These are phyloP conservation scores for Tubosaeta sp. DNA, from an alignment of 768 basidiomycete species.

Conservation along the genomic window DNA sequence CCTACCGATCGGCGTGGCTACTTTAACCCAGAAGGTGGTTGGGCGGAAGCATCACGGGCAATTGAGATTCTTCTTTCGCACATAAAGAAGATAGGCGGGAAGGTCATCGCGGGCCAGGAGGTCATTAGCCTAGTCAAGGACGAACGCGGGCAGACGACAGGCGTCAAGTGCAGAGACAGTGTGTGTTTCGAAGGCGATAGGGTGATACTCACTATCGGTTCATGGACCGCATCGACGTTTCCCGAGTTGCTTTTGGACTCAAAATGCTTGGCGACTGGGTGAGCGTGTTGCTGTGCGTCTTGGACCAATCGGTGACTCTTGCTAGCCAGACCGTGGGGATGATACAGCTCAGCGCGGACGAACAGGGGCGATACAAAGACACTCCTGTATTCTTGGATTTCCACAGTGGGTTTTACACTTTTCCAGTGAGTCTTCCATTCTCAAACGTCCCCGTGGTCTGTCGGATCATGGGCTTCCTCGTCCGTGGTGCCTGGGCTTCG, in stretches of 20 bases:
- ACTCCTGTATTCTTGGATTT: conserved; percentile 75
- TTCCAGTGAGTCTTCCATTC: conserved; percentile 54
- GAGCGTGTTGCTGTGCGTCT: background rate
- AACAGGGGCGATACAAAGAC: conserved; percentile 55
- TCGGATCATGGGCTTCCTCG: background rate
- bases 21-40: conserved; percentile 75
- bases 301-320: background rate
- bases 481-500: background rate
- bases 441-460: background rate
- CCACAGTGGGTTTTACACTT: conserved; percentile 70
- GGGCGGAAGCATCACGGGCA: conserved; percentile 76
- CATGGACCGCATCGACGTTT: conserved; percentile 84
- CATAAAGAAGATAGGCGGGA: conserved; percentile 58
- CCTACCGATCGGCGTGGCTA: conserved; percentile 45
- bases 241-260: conserved; percentile 49
- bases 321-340: conserved; percentile 74
- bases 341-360: conserved; percentile 69
- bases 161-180: conserved; percentile 63
- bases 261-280: conserved; percentile 80
- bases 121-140: conserved; percentile 48
- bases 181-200: conserved; percentile 49
- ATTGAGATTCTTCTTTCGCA: conserved; percentile 49
- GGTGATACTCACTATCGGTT: conserved; percentile 69
- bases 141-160: conserved; percentile 40
- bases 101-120: conserved; percentile 52